A percentile compares a stretch with the other conserved stretches of the same genome.
These are phyloP conservation scores for Venturia pyrina DNA, from an alignment of 2,329 filamentous ascomycete species.

Conservation along the genomic window DNA sequence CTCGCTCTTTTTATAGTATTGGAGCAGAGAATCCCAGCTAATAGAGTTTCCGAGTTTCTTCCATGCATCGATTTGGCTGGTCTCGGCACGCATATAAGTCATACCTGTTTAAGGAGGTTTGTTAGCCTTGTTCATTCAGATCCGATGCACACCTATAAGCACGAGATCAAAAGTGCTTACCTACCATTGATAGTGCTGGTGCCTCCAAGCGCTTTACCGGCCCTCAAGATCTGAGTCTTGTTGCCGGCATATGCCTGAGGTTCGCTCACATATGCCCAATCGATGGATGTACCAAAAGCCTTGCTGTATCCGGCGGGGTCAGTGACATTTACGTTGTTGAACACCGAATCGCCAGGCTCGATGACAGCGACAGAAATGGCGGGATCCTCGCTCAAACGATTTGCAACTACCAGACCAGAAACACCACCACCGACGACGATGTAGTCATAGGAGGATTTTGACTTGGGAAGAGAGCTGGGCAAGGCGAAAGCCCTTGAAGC, in stretches of 20 bases:
- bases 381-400: constrained; percentile 4
- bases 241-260: background rate
- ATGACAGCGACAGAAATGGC: constrained; percentile 8
- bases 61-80: constrained; percentile 4
- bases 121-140: background rate
- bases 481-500: background rate
- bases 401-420: constrained; percentile 13
- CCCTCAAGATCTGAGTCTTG: background rate
- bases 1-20: constrained; percentile 15
- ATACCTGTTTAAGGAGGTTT: background rate
- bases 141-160: background rate
- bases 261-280: constrained; percentile 2
- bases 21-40: constrained; percentile 21
- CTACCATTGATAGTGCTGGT: constrained; percentile 2
- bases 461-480: background rate
- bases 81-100: background rate
- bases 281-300: background rate
- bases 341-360: constrained; percentile 7
- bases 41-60: background rate
- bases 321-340: background rate
- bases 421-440: constrained; percentile 7
- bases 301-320: background rate
- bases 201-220: background rate
- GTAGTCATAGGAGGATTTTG: background rate
- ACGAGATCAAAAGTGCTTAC: background rate